Percentiles rank a stretch among this genome's conserved stretches.
These are phyloP conservation scores for Zopfochytrium polystomum DNA, from an alignment of 371 early-diverging fungal genomes.

Conservation along the genomic window DNA sequence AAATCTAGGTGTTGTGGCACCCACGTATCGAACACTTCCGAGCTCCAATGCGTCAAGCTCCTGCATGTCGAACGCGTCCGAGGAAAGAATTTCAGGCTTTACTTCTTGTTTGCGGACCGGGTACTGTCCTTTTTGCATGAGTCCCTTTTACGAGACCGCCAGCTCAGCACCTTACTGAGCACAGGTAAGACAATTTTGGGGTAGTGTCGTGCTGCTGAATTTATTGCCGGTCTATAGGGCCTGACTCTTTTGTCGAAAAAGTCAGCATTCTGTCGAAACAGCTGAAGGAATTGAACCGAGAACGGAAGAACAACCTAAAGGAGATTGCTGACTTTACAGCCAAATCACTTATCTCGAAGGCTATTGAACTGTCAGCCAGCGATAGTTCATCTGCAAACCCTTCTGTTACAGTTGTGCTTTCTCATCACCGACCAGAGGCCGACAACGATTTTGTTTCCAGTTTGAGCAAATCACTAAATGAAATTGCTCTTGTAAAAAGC, in stretches of 20 bases:
- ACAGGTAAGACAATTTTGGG: conserved; percentile 4
- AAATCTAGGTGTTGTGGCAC: conserved; percentile 90
- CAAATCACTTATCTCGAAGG: conserved; percentile 29
- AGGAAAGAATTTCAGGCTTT: conserved; percentile 60
- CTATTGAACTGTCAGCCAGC: background rate
- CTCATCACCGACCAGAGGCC: conserved; percentile 58
- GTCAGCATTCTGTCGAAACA: conserved; percentile 49
- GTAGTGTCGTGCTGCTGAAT: background rate
- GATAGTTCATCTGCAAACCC: background rate
- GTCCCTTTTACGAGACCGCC: conserved; percentile 47
- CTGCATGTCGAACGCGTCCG: conserved; percentile 65
- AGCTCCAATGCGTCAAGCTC: conserved; percentile 64
- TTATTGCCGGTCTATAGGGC: conserved; percentile 36
- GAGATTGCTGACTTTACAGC: conserved; percentile 52
- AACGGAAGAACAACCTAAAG: conserved; percentile 47
- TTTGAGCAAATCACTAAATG: conserved; percentile 40
- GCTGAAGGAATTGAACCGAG: conserved; percentile 40
- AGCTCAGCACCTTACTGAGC: conserved; percentile 51
- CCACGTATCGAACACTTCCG: conserved; percentile 58
- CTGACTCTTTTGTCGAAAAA: conserved; percentile 59
- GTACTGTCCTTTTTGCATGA: conserved; percentile 52
- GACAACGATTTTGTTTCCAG: conserved; percentile 57
- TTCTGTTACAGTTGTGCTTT: conserved; percentile 14
- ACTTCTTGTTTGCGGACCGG: conserved; percentile 66
- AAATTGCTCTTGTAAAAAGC: conserved; percentile 13